Base-by-base conservation (phyloP, 805 yeast genomes). In the Ogataea minuta region DNA sequence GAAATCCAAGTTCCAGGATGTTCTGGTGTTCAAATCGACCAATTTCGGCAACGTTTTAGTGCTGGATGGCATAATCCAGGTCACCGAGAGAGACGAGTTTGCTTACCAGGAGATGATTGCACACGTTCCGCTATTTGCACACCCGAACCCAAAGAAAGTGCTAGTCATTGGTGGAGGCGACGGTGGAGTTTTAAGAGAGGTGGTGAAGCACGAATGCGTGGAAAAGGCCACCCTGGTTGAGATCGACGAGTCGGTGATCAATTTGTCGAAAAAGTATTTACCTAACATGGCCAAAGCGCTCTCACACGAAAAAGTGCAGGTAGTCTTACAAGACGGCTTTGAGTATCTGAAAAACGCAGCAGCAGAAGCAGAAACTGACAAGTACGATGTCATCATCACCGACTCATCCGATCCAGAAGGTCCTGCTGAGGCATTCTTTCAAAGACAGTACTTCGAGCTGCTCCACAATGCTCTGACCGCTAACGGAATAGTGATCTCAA, bases 111-210 rank as follows among this genome's bases (percentile, higher is more conserved):
- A 89, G 60, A 78, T 87, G 80, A 90, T 89, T 46, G 68, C 95
- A 2, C 95, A 90, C 61, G 63, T 87, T 20, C 90, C 96, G 4
- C 56, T 90, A 41, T 79, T 81, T 75, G 66, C 86, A 9, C 97
- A 89, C 64, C 76, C 77, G 3, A 55, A 70, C 28, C 96, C 97
- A 2, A 76, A 75, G 51, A 74, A 72, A 39, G 95, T 88, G 8
- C 72, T 89, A 36, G 93, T 89, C 21, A 85, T 89, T 53, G 97
- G 97, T 19, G 97, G 97, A 17, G 97, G 97, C 29, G 97, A 89
- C 61, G 95, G 97, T 48, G 97, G 97, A 45, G 96, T 89, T 14
- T 66, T 90, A 25, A 74, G 97, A 54, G 97, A 89, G 61, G 81
- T 86, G 12, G 77, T 87, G 31, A 90, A 89, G 64, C 67, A 68